phyloP scores from a whole-genome alignment of 2,329 filamentous ascomycete species.

The Onygenales sp. region DNA sequence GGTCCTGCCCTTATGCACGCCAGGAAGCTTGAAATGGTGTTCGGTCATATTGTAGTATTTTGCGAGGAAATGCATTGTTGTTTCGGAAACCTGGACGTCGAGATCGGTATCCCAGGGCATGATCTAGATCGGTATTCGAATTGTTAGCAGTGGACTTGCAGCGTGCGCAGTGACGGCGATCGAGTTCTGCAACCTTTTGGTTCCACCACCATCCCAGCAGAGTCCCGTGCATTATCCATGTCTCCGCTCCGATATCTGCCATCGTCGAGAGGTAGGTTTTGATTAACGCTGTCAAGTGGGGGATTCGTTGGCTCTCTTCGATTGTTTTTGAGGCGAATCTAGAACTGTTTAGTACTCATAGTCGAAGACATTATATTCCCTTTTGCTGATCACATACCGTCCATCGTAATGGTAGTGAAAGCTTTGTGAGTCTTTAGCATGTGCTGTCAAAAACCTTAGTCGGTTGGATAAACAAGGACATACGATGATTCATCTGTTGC shows the following conservation, averaged over 20 bases:
- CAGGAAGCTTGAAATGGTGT: constrained; percentile 37
- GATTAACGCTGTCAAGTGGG: constrained; percentile 42
- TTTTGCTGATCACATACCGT: constrained; percentile 10
- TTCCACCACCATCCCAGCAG: constrained; percentile 57
- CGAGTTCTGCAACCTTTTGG: constrained; percentile 27
- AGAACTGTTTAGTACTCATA: neutral
- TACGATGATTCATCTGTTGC: constrained; percentile 9
- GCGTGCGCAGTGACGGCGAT: neutral
- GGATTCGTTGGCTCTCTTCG: constrained; percentile 36
- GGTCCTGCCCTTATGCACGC: constrained; percentile 25
- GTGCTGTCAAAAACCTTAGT: neutral
- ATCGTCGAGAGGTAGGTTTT: constrained; percentile 49
- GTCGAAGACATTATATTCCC: neutral
- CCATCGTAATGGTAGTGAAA: constrained; percentile 32
- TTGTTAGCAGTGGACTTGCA: neutral
- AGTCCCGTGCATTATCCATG: constrained; percentile 56
- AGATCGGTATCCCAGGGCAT: constrained; percentile 55
- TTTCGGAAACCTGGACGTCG: constrained; percentile 49
- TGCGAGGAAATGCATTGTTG: constrained; percentile 46
- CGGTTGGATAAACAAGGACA: neutral
- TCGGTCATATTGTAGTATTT: constrained; percentile 55
- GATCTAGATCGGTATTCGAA: constrained; percentile 24
- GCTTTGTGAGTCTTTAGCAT: constrained; percentile 9
- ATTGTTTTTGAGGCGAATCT: constrained; percentile 42
- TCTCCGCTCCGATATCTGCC: constrained; percentile 47